Conservation (phyloP, 2,329 filamentous ascomycete genomes). For the Calonectria hawksworthii region DNA sequence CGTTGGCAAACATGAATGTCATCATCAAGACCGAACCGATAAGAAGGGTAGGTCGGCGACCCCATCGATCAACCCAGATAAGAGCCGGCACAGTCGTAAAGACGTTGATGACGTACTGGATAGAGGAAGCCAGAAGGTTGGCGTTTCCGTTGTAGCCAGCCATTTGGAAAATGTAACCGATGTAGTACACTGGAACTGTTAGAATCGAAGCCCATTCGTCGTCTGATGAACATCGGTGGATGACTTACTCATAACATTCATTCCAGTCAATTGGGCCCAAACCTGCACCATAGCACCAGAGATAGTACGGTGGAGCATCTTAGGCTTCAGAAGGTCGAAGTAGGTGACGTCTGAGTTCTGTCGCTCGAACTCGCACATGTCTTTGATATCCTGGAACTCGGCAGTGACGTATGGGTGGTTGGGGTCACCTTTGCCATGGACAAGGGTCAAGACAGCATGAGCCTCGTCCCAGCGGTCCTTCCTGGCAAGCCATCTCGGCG, state of each 20-base stretch:
- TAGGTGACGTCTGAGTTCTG: conserved; percentile 78
- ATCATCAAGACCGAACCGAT: conserved; percentile 77
- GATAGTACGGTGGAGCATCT: conserved; percentile 69
- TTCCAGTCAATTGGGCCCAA: conserved; percentile 70
- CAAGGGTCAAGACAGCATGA: conserved; percentile 66
- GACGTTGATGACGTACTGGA: conserved; percentile 82
- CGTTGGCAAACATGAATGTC: conserved; percentile 69
- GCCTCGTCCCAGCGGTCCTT: conserved; percentile 72
- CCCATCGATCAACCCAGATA: conserved; percentile 81
- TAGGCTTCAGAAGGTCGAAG: conserved; percentile 79
- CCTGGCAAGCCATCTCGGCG: conserved; percentile 74
- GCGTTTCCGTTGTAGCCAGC: conserved; percentile 59
- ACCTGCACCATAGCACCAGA: conserved; percentile 67
- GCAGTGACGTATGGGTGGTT: conserved; percentile 74
- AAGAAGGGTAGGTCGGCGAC: conserved; percentile 78
- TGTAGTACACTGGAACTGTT: conserved; percentile 69
- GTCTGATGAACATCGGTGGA: neutral
- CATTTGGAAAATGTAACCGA: conserved; percentile 59
- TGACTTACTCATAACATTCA: conserved; percentile 69
- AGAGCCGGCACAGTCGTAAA: conserved; percentile 83
- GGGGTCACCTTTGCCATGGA: conserved; percentile 76
- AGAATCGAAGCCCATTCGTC: neutral
- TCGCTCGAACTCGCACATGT: conserved; percentile 81
- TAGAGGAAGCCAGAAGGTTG: conserved; percentile 67
- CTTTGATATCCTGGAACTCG: conserved; percentile 81